phyloP scores from a whole-genome alignment of 2,329 filamentous ascomycete genomes.

The Cercospora zeina region DNA sequence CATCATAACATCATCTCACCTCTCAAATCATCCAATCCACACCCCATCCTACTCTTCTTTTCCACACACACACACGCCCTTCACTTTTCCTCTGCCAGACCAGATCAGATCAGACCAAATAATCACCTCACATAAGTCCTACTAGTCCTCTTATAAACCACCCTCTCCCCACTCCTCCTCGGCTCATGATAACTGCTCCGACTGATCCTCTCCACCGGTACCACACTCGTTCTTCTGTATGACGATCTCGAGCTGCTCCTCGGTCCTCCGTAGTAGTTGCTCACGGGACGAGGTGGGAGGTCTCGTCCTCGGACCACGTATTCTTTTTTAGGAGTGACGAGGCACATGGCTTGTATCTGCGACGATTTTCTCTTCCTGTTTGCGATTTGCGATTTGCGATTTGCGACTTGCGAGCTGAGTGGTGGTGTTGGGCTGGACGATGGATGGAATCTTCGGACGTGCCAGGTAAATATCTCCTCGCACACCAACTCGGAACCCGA shows the following conservation, averaged over 20 bases:
- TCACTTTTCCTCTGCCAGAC: background rate
- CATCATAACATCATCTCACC: too few relatives aligned
- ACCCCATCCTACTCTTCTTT: too few relatives aligned
- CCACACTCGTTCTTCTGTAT: conserved; percentile 28
- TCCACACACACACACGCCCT: background rate
- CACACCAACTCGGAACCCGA: too few relatives aligned
- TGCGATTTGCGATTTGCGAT: background rate
- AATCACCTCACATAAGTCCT: conserved; percentile 33
- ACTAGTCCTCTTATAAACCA: conserved; percentile 32
- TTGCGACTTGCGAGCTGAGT: background rate
- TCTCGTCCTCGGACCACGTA: conserved; percentile 28
- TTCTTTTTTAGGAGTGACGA: conserved; percentile 34
- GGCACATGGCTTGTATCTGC: conserved; percentile 33
- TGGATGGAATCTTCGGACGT: too few relatives aligned
- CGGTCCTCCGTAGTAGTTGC: conserved; percentile 37
- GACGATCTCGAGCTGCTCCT: conserved; percentile 21
- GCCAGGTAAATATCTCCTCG: too few relatives aligned
- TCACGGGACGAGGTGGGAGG: conserved; percentile 37
- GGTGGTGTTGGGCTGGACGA: background rate
- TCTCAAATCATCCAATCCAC: background rate
- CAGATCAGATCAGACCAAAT: too few relatives aligned
- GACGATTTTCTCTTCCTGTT: background rate
- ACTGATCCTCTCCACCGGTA: conserved; percentile 31
- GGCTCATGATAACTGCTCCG: conserved; percentile 27
- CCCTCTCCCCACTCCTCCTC: conserved; percentile 25